Conservation (phyloP, 345 rosid species). For the Trapa bicornis region DNA sequence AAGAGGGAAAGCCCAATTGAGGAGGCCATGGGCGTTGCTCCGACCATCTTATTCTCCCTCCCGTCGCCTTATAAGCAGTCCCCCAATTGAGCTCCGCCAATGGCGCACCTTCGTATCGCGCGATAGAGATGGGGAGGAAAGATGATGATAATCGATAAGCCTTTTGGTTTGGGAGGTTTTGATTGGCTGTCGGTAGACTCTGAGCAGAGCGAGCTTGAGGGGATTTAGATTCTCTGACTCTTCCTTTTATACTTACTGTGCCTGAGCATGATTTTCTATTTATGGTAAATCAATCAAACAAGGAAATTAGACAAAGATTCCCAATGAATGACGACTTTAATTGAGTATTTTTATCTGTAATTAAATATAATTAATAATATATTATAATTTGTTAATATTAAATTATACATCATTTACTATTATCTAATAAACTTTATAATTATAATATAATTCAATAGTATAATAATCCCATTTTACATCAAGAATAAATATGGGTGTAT, state of each 20-base stretch:
- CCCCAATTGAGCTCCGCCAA: conserved; percentile 1
- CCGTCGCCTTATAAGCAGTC: not conserved
- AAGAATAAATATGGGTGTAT: no score
- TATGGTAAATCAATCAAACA: no score
- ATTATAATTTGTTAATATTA: no score
- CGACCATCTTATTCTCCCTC: conserved; percentile 26
- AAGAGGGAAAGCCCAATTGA: conserved; percentile 56
- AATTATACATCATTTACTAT: no score
- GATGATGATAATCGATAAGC: conserved; percentile 8
- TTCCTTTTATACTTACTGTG: not conserved
- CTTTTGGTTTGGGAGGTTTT: not conserved
- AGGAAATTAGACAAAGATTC: no score
- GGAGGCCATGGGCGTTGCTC: conserved; percentile 71
- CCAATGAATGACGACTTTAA: no score
- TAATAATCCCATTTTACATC: no score
- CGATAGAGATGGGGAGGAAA: conserved; percentile 2
- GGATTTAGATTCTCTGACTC: conserved; percentile 25
- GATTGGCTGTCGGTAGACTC: not conserved
- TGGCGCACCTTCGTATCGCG: not conserved
- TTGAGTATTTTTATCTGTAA: no score
- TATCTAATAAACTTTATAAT: no score
- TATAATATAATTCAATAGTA: no score
- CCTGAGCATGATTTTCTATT: no score
- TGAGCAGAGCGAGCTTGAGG: not conserved
- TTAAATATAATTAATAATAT: no score